Evolutionary conservation across 2,329 filamentous ascomycete species (phyloP).

Genomic region (Cryphonectria carpinicola): DNA sequence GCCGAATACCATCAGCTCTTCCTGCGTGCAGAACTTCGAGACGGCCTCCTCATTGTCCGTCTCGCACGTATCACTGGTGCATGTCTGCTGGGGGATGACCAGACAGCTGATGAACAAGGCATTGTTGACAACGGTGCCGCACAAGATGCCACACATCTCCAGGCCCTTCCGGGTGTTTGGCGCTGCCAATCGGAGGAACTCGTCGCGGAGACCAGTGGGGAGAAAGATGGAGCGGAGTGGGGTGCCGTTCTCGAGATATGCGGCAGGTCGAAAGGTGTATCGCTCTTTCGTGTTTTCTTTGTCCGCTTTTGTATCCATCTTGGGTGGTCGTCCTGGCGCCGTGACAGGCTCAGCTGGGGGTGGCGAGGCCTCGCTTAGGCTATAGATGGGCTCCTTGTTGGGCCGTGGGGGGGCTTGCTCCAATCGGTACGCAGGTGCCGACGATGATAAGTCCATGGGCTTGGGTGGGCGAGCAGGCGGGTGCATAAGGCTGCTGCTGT

Average conservation of each 20-base stretch:
- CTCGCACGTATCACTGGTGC: slow-evolving; percentile 92
- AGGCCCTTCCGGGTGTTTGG: slow-evolving; percentile 80
- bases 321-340: slow-evolving; percentile 37
- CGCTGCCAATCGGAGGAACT: slow-evolving; percentile 75
- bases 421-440: slow-evolving; percentile 32
- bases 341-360: not conserved
- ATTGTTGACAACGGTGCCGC: slow-evolving; percentile 88
- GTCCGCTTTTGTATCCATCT: slow-evolving; percentile 34
- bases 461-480: slow-evolving; percentile 38
- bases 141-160: slow-evolving; percentile 94
- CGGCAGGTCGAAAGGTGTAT: slow-evolving; percentile 81
- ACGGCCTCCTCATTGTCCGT: slow-evolving; percentile 84
- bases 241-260: slow-evolving; percentile 86
- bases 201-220: slow-evolving; percentile 71
- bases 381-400: slow-evolving; percentile 40
- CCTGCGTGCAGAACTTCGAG: slow-evolving; percentile 85
- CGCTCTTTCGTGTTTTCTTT: slow-evolving; percentile 51
- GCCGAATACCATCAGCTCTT: slow-evolving; percentile 84
- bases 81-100: slow-evolving; percentile 87
- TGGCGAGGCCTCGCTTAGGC: slow-evolving; percentile 20
- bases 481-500: slow-evolving; percentile 28
- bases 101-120: slow-evolving; percentile 89
- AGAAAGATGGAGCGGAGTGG: slow-evolving; percentile 88
- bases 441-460: slow-evolving; percentile 30
- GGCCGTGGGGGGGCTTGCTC: slow-evolving; percentile 39